Conservation (phyloP, 805 yeast genomes). For the Wickerhamomyces rabaulensis region DNA sequence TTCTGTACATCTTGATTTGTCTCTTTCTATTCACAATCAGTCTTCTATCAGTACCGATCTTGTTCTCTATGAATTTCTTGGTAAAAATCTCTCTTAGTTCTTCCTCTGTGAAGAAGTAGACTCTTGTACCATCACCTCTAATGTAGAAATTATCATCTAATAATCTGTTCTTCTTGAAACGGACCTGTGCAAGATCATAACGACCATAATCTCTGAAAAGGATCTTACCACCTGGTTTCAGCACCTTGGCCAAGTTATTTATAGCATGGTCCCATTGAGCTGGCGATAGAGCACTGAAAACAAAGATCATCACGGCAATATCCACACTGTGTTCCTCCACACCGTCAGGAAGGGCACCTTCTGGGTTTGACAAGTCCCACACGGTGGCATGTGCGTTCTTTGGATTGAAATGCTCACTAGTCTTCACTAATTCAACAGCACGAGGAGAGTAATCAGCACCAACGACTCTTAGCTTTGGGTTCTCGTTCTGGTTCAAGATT, state of each 20-base stretch:
- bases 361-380: slow-evolving; percentile 88
- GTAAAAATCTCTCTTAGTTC: slow-evolving; percentile 75
- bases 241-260: slow-evolving; percentile 56
- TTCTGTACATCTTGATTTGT: slow-evolving; percentile 90
- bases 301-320: slow-evolving; percentile 91
- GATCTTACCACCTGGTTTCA: slow-evolving; percentile 91
- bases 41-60: slow-evolving; percentile 86
- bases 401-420: slow-evolving; percentile 53
- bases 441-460: slow-evolving; percentile 89
- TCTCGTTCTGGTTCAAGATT: slow-evolving; percentile 74
- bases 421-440: slow-evolving; percentile 81
- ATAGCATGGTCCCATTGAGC: slow-evolving; percentile 86
- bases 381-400: slow-evolving; percentile 75
- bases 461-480: slow-evolving; percentile 62
- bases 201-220: slow-evolving; percentile 93
- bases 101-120: slow-evolving; percentile 93
- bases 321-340: slow-evolving; percentile 80
- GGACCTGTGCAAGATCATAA: slow-evolving; percentile 90
- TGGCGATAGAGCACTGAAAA: slow-evolving; percentile 88
- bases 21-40: slow-evolving; percentile 88
- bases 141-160: slow-evolving; percentile 92
- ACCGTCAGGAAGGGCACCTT: slow-evolving; percentile 74
- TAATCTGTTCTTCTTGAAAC: slow-evolving; percentile 84
- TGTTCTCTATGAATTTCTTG: slow-evolving; percentile 55
- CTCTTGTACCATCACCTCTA: slow-evolving; percentile 97